Evolutionary conservation across 306 rosid genomes (phyloP).

Genomic region (Dalbergia cochinchinensis): DNA sequence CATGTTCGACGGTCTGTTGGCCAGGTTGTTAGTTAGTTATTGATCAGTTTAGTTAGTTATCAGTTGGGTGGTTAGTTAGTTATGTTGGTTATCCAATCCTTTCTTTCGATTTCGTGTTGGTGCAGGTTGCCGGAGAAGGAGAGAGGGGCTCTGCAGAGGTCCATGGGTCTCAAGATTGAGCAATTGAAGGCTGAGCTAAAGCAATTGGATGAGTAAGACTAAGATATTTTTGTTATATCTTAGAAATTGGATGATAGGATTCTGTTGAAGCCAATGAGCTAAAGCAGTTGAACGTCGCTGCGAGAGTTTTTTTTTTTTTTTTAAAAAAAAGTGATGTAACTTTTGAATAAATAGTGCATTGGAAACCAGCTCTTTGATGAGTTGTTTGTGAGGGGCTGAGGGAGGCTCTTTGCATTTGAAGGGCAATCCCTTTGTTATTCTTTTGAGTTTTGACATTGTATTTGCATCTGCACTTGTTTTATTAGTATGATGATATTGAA

Average conservation of each 20-base stretch:
- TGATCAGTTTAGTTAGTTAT: background rate
- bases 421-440: background rate
- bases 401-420: slow-evolving; percentile 14
- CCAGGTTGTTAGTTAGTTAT: slow-evolving; percentile 40
- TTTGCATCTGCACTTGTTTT: background rate
- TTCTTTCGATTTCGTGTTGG: background rate
- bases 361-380: slow-evolving; percentile 3
- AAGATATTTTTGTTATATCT: background rate
- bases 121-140: slow-evolving; percentile 67
- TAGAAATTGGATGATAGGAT: background rate
- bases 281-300: background rate
- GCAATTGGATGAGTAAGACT: slow-evolving; percentile 78
- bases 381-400: background rate
- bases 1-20: slow-evolving; percentile 65
- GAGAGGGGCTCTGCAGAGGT: slow-evolving; percentile 72
- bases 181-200: slow-evolving; percentile 90
- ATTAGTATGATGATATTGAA: background rate
- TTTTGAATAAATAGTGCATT: slow-evolving; percentile 47
- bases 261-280: background rate
- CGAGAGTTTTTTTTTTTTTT: slow-evolving; percentile 16
- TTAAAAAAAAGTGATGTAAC: slow-evolving; percentile 31
- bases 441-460: slow-evolving; percentile 14
- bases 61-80: background rate
- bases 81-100: no score
- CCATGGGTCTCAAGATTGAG: slow-evolving; percentile 94